Evolutionary conservation across 2,329 filamentous ascomycete species (phyloP).

Genomic region (Trichoderma afroharzianum): DNA sequence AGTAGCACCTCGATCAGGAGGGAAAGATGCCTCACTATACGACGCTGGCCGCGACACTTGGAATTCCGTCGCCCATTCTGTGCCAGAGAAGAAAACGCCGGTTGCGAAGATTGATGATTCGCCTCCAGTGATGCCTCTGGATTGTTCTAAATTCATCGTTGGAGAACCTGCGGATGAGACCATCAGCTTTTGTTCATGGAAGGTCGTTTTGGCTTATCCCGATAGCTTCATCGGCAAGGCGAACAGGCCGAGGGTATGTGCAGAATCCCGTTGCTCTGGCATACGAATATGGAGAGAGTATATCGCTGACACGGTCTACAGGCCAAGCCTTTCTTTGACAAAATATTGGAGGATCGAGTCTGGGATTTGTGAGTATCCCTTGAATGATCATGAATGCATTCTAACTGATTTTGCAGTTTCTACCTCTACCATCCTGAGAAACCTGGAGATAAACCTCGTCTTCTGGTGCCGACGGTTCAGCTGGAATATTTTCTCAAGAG

Average conservation of each 20-base stretch:
- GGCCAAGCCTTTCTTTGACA: slow-evolving; percentile 52
- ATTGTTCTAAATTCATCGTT: slow-evolving; percentile 24
- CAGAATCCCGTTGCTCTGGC: not conserved
- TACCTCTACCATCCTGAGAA: slow-evolving; percentile 57
- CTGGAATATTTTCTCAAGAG: slow-evolving; percentile 60
- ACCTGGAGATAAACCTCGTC: slow-evolving; percentile 48
- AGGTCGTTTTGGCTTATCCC: slow-evolving; percentile 55
- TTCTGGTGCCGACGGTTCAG: slow-evolving; percentile 67
- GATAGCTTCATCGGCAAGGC: slow-evolving; percentile 53
- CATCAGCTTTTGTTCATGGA: slow-evolving; percentile 47
- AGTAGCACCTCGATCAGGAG: not conserved
- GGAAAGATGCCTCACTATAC: not conserved
- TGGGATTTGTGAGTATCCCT: slow-evolving; percentile 68
- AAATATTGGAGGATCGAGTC: slow-evolving; percentile 53
- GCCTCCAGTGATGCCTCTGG: slow-evolving; percentile 15
- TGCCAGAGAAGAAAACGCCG: not conserved
- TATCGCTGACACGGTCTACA: slow-evolving; percentile 24
- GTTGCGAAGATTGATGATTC: not conserved
- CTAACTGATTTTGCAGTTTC: slow-evolving; percentile 46
- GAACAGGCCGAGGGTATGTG: slow-evolving; percentile 46
- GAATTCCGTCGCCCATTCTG: not conserved
- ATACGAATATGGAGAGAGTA: no score
- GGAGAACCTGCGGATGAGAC: slow-evolving; percentile 26
- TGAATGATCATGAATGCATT: no score
- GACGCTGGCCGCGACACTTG: not conserved